phyloP scores from a whole-genome alignment of 176 grass and related monocot species.

The Zea luxurians region DNA sequence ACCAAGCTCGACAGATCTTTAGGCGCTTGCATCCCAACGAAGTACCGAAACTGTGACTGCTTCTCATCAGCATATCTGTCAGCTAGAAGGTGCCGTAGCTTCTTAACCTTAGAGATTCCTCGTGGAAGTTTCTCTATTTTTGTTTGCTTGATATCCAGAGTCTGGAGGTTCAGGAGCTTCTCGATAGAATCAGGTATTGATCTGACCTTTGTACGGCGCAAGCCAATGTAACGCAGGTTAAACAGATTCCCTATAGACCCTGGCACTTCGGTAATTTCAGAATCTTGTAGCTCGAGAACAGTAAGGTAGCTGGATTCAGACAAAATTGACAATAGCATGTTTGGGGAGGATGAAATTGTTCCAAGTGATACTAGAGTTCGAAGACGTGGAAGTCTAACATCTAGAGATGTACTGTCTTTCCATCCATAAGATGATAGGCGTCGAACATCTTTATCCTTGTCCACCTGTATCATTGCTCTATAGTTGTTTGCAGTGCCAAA shows the following conservation, averaged over 20 bases:
- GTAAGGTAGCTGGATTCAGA: slow-evolving; percentile 17
- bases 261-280: slow-evolving; percentile 30
- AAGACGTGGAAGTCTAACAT: slow-evolving; percentile 24
- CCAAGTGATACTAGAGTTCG: background rate
- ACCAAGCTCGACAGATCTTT: background rate
- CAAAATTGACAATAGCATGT: background rate
- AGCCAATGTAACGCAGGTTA: slow-evolving; percentile 37
- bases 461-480: slow-evolving; percentile 8
- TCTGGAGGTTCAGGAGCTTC: slow-evolving; percentile 33
- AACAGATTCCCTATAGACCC: slow-evolving; percentile 17
- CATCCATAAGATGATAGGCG: slow-evolving; percentile 23
- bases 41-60: background rate
- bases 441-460: slow-evolving; percentile 25
- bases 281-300: slow-evolving; percentile 42
- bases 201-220: slow-evolving; percentile 34
- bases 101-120: background rate
- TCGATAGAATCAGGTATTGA: slow-evolving; percentile 14
- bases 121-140: background rate
- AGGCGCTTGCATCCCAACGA: background rate
- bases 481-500: slow-evolving; percentile 33
- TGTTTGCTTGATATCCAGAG: slow-evolving; percentile 20
- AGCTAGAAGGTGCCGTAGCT: background rate
- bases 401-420: background rate
- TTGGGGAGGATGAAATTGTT: background rate
- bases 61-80: background rate